Base-by-base conservation (phyloP, 306 rosid species). In the Echinosophora koreensis region DNA sequence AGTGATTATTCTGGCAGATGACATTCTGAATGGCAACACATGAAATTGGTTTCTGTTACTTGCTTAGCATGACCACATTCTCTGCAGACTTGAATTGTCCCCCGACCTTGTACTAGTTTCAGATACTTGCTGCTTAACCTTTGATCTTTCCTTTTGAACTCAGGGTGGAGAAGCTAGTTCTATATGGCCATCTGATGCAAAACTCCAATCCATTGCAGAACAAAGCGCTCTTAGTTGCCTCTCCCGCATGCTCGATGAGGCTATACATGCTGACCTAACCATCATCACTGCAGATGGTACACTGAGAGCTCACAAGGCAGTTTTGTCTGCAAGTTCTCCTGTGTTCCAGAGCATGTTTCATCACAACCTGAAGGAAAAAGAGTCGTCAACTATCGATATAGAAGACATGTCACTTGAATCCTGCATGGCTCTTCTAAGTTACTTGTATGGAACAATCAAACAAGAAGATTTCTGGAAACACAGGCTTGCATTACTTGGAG, bases 311-410 rank as follows among this genome's bases (percentile, higher is more conserved):
- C 98, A 94, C 86, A 94, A 86, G 85, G 97, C 98, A 56, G 46
- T 94, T 81, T 57, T 91, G 55, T 90, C 98, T 0, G 91, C 97
- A 17, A 91, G 96, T 84, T 94, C 98, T 63, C 90, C 94, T 0
- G 97, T 94, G 81, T 91, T 94, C 77, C 87, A 82, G 52, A 88
- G 97, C 86, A 91, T 94, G 97, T 91, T 90, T 81, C 92, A 56
- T 83, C 96, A 90, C 78, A 49, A 94, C 88, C 94, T 91, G 72
- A 84, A 77, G 78, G 97, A 94, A 72, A 91, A 90, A 69, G 89
- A 91, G 77, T 91, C 97, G 4, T 94, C 97, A 13, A 84, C 82
- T 4, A 90, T 94, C 71, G 85, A 83, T 77, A 87, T 94, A 8
- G 86, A 88, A 75, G 98, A 90, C 94, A 89, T 91, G 89, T 86